Evolutionary conservation across 1,284 basidiomycete species (phyloP), one percentile per base, ranked within the genome.

Genomic region (Heterobasidion occidentale): DNA sequence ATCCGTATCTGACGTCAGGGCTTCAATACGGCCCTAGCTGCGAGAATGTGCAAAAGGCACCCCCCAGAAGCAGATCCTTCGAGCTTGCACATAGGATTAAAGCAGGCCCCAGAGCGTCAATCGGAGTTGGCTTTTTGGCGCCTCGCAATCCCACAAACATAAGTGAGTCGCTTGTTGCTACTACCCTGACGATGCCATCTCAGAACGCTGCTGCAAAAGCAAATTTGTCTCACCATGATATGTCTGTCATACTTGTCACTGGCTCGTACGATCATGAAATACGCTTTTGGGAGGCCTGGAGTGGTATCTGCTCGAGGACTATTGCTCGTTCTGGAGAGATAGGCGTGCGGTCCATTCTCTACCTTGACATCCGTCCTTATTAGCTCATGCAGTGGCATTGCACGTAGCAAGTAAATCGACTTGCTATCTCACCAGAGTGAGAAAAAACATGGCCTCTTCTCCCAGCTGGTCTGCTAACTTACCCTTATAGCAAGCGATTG

Each of bases 281-380:
- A 60, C 85, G 97, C 46, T 99, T 99, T 70, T 99, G 97, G 97
- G 97, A 99, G 74, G 97, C 97, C n/a, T 99, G 97, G 97, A 95
- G 92, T 69, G 96, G 96, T 27, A 95, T 98, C 58, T 99, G 97
- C 71, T 95, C 94, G 50, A 81, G 94, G 54, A 98, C 95, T 45
- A 96, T 99, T 65, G 79, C 91, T 53, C 80, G 89, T 61, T 86
- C 84, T 47, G 87, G 86, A 57, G 90, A 92, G 75, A 81, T 86
- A 67, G 89, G 90, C 57, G 89, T 91, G 72, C 80, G 85, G 64
- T 57, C 58, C 42, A 15, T 56, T 53, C 58, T 53, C 61, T 68
- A 56, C 52, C 61, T 58, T 63, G 55, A 53, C 65, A 51, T 66
- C 60, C 57, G 50, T 52, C 44, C 52, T 61, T 54, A n/a, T n/a